phyloP scores from a whole-genome alignment of 2,329 filamentous ascomycete species.

The Knufia petricola region DNA sequence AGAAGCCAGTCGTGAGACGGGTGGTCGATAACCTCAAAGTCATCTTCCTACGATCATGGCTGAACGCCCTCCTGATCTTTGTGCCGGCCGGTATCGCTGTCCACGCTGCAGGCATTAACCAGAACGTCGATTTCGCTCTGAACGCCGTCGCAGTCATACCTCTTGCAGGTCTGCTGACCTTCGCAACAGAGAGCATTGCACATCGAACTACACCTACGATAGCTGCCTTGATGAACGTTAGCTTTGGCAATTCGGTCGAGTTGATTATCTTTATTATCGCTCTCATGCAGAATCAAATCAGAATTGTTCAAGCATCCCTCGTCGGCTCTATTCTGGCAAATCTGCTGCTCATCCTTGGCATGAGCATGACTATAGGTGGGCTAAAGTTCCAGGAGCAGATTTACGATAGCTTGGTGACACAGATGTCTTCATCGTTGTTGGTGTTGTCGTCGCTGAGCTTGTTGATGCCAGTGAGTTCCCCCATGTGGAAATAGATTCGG shows the following conservation, averaged over 20 bases:
- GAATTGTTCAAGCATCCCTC: conserved; percentile 85
- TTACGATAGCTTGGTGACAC: conserved; percentile 86
- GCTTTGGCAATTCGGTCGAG: conserved; percentile 85
- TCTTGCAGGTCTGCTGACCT: conserved; percentile 76
- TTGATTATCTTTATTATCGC: conserved; percentile 70
- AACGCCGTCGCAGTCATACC: conserved; percentile 93
- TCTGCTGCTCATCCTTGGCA: conserved; percentile 76
- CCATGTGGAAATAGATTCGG: no score
- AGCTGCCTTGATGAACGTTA: conserved; percentile 79
- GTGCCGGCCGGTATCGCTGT: conserved; percentile 72
- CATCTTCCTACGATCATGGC: conserved; percentile 71
- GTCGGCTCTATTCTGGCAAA: conserved; percentile 90
- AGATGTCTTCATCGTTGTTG: conserved; percentile 74
- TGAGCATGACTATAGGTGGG: conserved; percentile 84
- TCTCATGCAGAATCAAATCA: conserved; percentile 60
- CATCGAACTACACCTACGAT: conserved; percentile 64
- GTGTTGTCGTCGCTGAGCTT: conserved; percentile 69
- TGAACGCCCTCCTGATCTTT: conserved; percentile 71
- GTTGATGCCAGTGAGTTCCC: conserved; percentile 56
- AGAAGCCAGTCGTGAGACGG: conserved; percentile 12
- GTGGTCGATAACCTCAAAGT: conserved; percentile 39
- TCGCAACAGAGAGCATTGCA: conserved; percentile 82
- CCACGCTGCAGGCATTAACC: conserved; percentile 52
- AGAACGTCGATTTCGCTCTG: conserved; percentile 65
- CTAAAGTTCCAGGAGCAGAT: conserved; percentile 68